phyloP scores from a whole-genome alignment of 2,329 filamentous ascomycete genomes.

The Tolypocladium paradoxum region DNA sequence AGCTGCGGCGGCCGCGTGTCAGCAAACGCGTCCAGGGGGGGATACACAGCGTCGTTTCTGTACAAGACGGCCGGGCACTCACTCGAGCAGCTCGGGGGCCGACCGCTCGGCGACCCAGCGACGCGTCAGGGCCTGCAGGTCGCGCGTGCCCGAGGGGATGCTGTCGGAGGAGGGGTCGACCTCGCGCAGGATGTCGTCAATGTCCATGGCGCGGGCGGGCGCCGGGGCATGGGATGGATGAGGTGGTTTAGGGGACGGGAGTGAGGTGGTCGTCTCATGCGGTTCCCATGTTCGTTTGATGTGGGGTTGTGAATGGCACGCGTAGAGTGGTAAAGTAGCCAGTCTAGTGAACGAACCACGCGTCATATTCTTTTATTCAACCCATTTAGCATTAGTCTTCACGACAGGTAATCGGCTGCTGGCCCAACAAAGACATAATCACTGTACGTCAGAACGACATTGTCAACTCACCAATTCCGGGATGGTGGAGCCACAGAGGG shows the following conservation, averaged over 20 bases:
- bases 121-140: conserved; percentile 81
- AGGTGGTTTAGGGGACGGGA: neutral
- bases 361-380: too few species aligned
- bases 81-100: conserved; percentile 80
- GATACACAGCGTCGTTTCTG: too few species aligned
- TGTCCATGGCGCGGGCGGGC: conserved; percentile 47
- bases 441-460: too few species aligned
- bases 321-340: too few species aligned
- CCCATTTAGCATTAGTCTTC: too few species aligned
- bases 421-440: neutral
- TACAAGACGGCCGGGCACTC: conserved; percentile 19
- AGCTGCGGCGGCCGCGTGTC: conserved; percentile 27
- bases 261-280: neutral
- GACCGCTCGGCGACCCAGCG: conserved; percentile 89
- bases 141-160: conserved; percentile 50
- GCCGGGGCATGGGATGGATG: neutral
- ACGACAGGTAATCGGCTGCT: neutral
- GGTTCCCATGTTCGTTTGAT: neutral
- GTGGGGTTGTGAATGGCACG: neutral
- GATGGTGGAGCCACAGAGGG: neutral
- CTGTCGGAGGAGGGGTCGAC: conserved; percentile 51
- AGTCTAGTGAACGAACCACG: too few species aligned
- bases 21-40: neutral
- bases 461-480: neutral
- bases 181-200: conserved; percentile 68